Conservation (phyloP, 202 grass and related monocot species). For the Zoysia matrella region DNA sequence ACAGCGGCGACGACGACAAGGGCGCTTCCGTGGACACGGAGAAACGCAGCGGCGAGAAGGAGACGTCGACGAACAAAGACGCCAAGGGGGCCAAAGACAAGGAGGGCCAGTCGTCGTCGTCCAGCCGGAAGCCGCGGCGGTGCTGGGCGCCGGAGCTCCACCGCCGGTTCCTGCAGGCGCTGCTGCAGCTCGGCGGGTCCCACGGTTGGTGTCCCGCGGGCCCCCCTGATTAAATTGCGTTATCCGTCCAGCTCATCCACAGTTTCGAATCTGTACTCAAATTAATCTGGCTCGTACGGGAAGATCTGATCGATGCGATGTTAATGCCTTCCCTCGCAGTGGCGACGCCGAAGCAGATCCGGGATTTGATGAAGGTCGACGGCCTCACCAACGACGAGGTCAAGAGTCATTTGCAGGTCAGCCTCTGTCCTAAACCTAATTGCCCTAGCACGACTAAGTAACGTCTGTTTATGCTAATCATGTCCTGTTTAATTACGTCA, state of each 20-base stretch:
- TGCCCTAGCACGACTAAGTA: background rate
- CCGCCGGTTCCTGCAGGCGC: conserved; percentile 71
- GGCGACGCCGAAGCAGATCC: conserved; percentile 94
- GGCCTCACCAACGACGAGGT: conserved; percentile 95
- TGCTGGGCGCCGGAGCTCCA: conserved; percentile 97
- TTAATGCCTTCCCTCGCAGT: conserved; percentile 40
- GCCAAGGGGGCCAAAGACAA: conserved; percentile 35
- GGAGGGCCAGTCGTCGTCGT: conserved; percentile 53
- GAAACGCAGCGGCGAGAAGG: background rate
- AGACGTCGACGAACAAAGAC: background rate
- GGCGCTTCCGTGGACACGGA: conserved; percentile 27
- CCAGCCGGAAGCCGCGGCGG: conserved; percentile 65
- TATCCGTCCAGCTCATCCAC: conserved; percentile 29
- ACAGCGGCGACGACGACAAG: conserved; percentile 30
- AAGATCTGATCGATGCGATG: background rate
- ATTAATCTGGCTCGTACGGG: background rate
- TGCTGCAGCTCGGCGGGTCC: conserved; percentile 84
- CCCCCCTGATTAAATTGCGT: background rate
- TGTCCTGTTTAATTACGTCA: too few relatives aligned
- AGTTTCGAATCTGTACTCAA: background rate
- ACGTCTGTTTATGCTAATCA: background rate
- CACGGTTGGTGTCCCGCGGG: conserved; percentile 52
- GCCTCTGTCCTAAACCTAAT: background rate
- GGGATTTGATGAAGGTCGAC: conserved; percentile 95
- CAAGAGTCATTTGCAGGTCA: conserved; percentile 96